Percentiles rank a stretch among this genome's conserved stretches.
These are phyloP conservation scores for Phytophthora idaei DNA, from an alignment of 352 stramenopile species.

Conservation along the genomic window DNA sequence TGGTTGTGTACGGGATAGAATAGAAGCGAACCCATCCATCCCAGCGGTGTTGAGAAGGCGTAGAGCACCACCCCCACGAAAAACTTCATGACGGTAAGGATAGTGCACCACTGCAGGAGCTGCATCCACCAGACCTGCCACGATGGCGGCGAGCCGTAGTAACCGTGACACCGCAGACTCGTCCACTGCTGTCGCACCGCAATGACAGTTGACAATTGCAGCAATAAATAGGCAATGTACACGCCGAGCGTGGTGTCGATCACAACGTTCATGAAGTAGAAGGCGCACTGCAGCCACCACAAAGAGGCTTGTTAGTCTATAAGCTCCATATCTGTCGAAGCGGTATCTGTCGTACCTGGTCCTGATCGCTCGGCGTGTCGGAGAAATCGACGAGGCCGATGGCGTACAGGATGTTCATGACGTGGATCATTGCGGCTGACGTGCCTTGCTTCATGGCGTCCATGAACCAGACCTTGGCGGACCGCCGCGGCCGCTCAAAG, in stretches of 20 bases:
- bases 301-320: neutral
- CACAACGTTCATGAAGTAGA: slow-evolving; percentile 90
- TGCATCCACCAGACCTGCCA: slow-evolving; percentile 70
- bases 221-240: slow-evolving; percentile 80
- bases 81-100: slow-evolving; percentile 73
- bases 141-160: slow-evolving; percentile 72
- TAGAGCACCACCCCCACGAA: slow-evolving; percentile 69
- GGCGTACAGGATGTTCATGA: slow-evolving; percentile 80
- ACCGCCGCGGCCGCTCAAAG: slow-evolving; percentile 64
- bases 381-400: slow-evolving; percentile 74
- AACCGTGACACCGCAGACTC: slow-evolving; percentile 61
- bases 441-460: slow-evolving; percentile 87
- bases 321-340: no score
- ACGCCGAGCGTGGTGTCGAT: slow-evolving; percentile 85
- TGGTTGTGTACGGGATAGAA: slow-evolving; percentile 76
- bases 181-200: slow-evolving; percentile 69
- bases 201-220: slow-evolving; percentile 61
- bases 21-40: slow-evolving; percentile 61
- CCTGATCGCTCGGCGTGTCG: slow-evolving; percentile 50
- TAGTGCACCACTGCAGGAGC: slow-evolving; percentile 66
- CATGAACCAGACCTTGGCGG: slow-evolving; percentile 81
- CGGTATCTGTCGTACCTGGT: slow-evolving; percentile 50
- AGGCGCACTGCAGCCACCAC: slow-evolving; percentile 57
- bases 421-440: slow-evolving; percentile 77
- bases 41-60: slow-evolving; percentile 61